Evolutionary conservation across 129 eudicot species (phyloP).

Genomic region (Escallonia rubra): DNA sequence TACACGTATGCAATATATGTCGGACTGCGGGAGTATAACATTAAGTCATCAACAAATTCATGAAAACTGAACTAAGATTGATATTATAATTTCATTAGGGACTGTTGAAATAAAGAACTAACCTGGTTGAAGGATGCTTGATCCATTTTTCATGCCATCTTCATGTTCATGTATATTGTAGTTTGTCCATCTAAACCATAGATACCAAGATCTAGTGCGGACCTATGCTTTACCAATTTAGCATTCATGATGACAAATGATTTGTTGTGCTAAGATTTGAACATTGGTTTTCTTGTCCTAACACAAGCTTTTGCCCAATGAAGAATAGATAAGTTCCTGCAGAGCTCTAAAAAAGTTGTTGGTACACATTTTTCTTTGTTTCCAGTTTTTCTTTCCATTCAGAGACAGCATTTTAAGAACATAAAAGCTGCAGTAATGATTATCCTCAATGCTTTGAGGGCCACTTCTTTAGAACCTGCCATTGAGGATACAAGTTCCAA

Average conservation of each 20-base stretch:
- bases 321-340: not conserved
- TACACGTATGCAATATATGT: too few species aligned
- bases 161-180: too few species aligned
- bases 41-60: too few species aligned
- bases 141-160: too few species aligned
- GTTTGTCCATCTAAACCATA: too few species aligned
- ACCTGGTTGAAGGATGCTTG: too few species aligned
- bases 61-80: too few species aligned
- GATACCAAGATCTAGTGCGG: too few species aligned
- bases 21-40: too few species aligned
- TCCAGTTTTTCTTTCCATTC: conserved; percentile 55
- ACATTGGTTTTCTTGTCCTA: not conserved
- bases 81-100: too few species aligned
- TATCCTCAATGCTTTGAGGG: conserved; percentile 50
- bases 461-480: conserved; percentile 41
- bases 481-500: conserved; percentile 41
- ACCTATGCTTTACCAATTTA: too few species aligned
- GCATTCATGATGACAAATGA: not conserved
- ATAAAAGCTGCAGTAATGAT: conserved; percentile 66
- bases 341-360: conserved; percentile 12
- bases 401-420: conserved; percentile 81
- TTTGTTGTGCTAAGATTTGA: not conserved
- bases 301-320: not conserved
- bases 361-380: conserved; percentile 16
- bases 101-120: too few species aligned